Evolutionary conservation across 1,284 basidiomycete species (phyloP).

Genomic region (Melampsora abietis-canadensis): DNA sequence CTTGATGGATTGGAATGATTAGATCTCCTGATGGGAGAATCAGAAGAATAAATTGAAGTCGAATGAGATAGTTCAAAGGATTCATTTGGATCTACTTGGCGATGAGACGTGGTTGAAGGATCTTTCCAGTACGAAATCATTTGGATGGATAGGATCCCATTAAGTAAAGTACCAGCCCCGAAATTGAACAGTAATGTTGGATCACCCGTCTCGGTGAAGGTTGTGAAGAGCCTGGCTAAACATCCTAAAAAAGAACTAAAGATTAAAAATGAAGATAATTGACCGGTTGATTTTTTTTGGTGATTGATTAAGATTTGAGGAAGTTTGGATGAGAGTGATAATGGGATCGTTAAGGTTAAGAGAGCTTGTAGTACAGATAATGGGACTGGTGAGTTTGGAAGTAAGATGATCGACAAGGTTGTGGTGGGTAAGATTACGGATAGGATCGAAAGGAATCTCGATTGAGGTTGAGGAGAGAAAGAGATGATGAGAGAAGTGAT

Average conservation of each 20-base stretch:
- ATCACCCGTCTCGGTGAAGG: conserved; percentile 78
- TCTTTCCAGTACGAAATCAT: conserved; percentile 62
- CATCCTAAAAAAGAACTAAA: conserved; percentile 77
- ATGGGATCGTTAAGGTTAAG: conserved; percentile 74
- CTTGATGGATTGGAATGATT: not conserved
- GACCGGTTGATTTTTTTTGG: conserved; percentile 71
- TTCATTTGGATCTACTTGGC: not conserved
- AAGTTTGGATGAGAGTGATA: conserved; percentile 79
- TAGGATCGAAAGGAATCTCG: conserved; percentile 60
- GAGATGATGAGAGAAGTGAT: conserved; percentile 52
- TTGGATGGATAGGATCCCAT: conserved; percentile 73
- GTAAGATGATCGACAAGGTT: conserved; percentile 3
- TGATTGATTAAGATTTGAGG: conserved; percentile 79
- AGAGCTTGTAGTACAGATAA: conserved; percentile 58
- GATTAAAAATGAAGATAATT: conserved; percentile 83
- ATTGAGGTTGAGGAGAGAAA: conserved; percentile 66
- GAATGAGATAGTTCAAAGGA: not conserved
- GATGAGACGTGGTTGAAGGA: not conserved
- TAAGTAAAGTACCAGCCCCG: conserved; percentile 71
- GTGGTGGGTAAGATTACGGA: conserved; percentile 41
- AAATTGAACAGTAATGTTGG: conserved; percentile 73
- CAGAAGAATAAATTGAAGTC: not conserved
- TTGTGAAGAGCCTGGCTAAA: conserved; percentile 83
- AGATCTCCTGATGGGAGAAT: not conserved
- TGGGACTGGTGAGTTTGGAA: conserved; percentile 16